These are phyloP conservation scores for Aspergillus tamarii DNA, from an alignment of 2,329 filamentous ascomycete species.

Conservation along the genomic window DNA sequence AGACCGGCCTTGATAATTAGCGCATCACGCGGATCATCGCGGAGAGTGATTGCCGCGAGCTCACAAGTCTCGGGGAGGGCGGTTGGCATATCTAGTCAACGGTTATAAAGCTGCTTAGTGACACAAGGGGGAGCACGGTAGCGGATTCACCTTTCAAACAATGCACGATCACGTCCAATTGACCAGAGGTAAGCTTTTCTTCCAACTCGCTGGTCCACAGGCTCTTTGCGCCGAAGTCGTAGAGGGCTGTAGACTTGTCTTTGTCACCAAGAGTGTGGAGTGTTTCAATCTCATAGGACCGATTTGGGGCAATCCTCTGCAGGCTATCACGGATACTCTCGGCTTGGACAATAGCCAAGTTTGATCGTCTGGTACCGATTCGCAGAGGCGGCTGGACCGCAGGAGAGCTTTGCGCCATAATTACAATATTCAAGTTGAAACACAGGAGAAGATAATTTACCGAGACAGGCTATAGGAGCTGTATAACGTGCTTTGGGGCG, in stretches of 20 bases:
- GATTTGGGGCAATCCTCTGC: not conserved
- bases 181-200: conserved; percentile 65
- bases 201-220: conserved; percentile 87
- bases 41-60: conserved; percentile 72
- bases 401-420: not conserved
- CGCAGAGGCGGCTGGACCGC: not conserved
- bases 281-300: not conserved
- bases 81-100: conserved; percentile 75
- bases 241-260: conserved; percentile 57
- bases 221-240: conserved; percentile 61
- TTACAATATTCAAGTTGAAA: too few species aligned
- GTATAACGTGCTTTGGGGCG: too few species aligned
- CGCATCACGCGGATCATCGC: conserved; percentile 73
- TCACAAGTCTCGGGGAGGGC: conserved; percentile 70
- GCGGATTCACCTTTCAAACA: conserved; percentile 64
- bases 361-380: not conserved
- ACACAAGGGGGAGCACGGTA: too few species aligned
- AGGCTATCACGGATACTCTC: not conserved
- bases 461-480: too few species aligned
- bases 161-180: conserved; percentile 81
- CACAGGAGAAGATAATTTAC: too few species aligned
- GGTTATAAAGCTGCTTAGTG: not conserved
- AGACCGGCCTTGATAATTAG: conserved; percentile 54
- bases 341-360: not conserved
- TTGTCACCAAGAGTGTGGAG: not conserved